Conservation (phyloP, 1,284 basidiomycete species). For the Apiotrichum montevideense region DNA sequence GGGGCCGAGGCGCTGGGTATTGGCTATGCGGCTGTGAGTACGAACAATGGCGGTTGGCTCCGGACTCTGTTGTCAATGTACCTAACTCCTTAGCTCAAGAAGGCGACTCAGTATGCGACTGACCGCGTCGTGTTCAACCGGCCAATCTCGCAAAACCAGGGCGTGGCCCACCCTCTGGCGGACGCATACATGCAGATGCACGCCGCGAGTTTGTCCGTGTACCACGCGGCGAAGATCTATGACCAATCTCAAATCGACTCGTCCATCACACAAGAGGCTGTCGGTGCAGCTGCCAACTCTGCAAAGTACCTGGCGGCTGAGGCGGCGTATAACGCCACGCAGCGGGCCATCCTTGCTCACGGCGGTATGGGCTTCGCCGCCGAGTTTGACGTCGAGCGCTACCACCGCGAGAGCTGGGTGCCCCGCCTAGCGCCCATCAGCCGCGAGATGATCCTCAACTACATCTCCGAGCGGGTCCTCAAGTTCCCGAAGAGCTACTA, state of each 20-base stretch:
- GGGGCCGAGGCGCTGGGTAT: constrained; percentile 48
- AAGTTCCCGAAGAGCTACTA: constrained; percentile 19
- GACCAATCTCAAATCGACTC: constrained; percentile 11
- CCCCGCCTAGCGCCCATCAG: constrained; percentile 17
- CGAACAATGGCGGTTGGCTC: not conserved
- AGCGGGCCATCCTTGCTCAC: constrained; percentile 14
- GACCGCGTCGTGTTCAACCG: constrained; percentile 19
- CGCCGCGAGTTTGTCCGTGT: constrained; percentile 9
- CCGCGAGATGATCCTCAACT: constrained; percentile 19
- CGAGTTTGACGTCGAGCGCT: constrained; percentile 19
- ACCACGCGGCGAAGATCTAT: constrained; percentile 18
- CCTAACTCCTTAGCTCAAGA: constrained; percentile 1
- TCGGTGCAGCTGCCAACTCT: constrained; percentile 15
- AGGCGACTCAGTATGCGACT: constrained; percentile 9
- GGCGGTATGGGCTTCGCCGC: constrained; percentile 18
- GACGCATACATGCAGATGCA: constrained; percentile 20
- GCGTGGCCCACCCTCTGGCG: constrained; percentile 19
- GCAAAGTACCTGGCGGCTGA: constrained; percentile 17
- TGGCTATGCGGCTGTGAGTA: constrained; percentile 9
- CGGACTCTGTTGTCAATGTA: too few species aligned
- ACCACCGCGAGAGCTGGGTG: constrained; percentile 14
- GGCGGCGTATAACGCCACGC: constrained; percentile 15
- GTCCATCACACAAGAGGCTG: constrained; percentile 6
- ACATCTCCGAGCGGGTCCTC: constrained; percentile 16
- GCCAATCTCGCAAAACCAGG: constrained; percentile 19